Conservation (phyloP, 495 filamentous ascomycete species). For the Evernia prunastri region DNA sequence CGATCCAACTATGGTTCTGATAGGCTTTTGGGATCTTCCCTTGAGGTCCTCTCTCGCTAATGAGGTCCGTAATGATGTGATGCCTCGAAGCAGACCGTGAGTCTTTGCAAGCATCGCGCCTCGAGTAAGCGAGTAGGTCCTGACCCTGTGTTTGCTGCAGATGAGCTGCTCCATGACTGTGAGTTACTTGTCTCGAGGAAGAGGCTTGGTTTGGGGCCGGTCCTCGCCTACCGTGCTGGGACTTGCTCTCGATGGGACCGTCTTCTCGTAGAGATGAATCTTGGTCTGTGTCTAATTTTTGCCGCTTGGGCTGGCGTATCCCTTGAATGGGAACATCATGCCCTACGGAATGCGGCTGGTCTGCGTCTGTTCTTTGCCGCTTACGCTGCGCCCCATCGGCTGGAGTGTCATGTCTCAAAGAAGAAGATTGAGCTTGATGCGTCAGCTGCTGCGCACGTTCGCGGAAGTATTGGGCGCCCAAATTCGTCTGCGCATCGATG, state of each 20-base stretch:
- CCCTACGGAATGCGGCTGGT: not conserved
- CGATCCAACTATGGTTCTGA: not conserved
- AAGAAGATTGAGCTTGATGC: not conserved
- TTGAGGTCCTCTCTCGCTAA: not conserved
- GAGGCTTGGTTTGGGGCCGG: not conserved
- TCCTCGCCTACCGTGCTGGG: not conserved
- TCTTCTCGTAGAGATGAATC: not conserved
- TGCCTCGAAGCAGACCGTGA: not conserved
- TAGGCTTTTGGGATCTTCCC: not conserved
- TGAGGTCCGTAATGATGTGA: not conserved
- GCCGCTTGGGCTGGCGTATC: not conserved
- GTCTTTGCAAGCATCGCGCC: not conserved
- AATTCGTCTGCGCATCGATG: too few relatives aligned
- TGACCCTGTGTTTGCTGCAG: not conserved
- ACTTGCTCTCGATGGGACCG: not conserved
- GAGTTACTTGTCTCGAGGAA: not conserved
- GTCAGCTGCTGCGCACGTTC: not conserved
- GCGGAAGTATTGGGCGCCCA: not conserved
- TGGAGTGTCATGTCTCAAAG: not conserved
- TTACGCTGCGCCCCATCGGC: not conserved
- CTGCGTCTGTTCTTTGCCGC: not conserved
- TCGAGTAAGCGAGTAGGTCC: not conserved
- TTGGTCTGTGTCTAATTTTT: not conserved
- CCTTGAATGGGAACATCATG: not conserved
- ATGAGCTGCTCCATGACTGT: not conserved